Percentiles rank a stretch among this genome's conserved stretches.
Evolutionary conservation across 768 basidiomycete species (phyloP).

Genomic region (Podaxis sp.): DNA sequence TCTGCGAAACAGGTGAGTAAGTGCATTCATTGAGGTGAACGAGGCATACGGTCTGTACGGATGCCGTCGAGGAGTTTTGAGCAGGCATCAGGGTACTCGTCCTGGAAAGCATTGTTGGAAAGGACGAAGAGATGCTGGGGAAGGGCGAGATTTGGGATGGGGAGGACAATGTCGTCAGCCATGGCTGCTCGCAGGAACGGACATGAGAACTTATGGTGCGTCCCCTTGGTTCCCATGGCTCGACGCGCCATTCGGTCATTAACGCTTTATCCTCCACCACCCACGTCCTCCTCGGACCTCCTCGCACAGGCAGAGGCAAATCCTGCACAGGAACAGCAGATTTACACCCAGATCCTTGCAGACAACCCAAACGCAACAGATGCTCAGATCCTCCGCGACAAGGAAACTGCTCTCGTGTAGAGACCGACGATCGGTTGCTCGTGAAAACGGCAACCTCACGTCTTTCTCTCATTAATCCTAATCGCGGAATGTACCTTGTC

Average conservation of each 20-base stretch:
- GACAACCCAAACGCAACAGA: constrained; percentile 29
- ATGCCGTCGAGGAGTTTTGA: constrained; percentile 70
- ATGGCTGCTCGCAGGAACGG: constrained; percentile 34
- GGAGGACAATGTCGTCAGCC: constrained; percentile 83
- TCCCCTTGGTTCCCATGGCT: constrained; percentile 5
- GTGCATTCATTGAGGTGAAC: constrained; percentile 9
- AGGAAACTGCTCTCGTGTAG: constrained; percentile 83
- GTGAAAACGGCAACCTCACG: too few species aligned
- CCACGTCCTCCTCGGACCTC: constrained; percentile 28
- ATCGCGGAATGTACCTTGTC: too few species aligned
- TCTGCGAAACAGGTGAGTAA: constrained; percentile 43
- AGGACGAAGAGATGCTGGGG: constrained; percentile 81
- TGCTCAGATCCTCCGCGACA: constrained; percentile 65
- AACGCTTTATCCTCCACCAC: neutral
- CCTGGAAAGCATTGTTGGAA: constrained; percentile 54
- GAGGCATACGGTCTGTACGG: constrained; percentile 70
- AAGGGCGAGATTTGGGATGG: constrained; percentile 83
- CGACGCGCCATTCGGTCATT: constrained; percentile 6
- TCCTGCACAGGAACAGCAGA: constrained; percentile 62
- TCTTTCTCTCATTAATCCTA: too few species aligned
- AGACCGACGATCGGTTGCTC: too few species aligned
- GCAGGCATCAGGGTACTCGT: constrained; percentile 68
- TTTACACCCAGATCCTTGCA: constrained; percentile 72
- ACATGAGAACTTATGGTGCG: constrained; percentile 1
- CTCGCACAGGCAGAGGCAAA: constrained; percentile 61